Evolutionary conservation across 2,329 filamentous ascomycete genomes (phyloP).

Genomic region (Calonectria pteridis): DNA sequence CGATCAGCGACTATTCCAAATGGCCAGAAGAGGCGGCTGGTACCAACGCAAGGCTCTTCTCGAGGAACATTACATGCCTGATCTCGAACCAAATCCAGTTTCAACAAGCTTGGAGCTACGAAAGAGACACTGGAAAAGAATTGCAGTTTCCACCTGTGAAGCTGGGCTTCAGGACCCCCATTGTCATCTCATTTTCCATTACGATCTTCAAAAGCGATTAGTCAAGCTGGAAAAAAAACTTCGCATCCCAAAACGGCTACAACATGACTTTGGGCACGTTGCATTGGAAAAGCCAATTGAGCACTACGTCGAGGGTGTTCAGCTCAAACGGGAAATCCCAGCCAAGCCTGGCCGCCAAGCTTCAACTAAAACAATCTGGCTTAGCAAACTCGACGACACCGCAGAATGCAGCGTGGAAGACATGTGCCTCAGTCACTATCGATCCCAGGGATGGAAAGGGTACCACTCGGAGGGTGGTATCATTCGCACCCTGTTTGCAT

Average conservation of each 20-base stretch:
- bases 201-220: slow-evolving; percentile 95
- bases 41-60: slow-evolving; percentile 95
- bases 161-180: slow-evolving; percentile 86
- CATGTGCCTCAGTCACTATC: slow-evolving; percentile 93
- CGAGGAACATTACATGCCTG: slow-evolving; percentile 94
- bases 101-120: slow-evolving; percentile 61
- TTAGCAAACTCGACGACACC: slow-evolving; percentile 78
- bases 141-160: slow-evolving; percentile 86
- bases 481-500: slow-evolving; percentile 88
- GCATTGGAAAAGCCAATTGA: slow-evolving; percentile 81
- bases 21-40: slow-evolving; percentile 88
- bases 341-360: slow-evolving; percentile 54
- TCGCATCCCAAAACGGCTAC: slow-evolving; percentile 84
- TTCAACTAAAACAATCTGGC: slow-evolving; percentile 85
- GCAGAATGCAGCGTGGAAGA: slow-evolving; percentile 89
- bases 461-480: slow-evolving; percentile 95
- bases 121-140: slow-evolving; percentile 85
- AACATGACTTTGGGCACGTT: slow-evolving; percentile 94
- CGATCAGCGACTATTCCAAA: slow-evolving; percentile 84
- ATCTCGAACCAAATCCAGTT: slow-evolving; percentile 60
- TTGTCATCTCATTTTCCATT: slow-evolving; percentile 93
- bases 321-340: slow-evolving; percentile 73
- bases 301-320: slow-evolving; percentile 81
- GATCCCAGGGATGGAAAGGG: slow-evolving; percentile 88
- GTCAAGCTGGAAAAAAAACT: slow-evolving; percentile 88